phyloP scores from a whole-genome alignment of 2,329 filamentous ascomycete genomes.

The Hymenoscyphus infarciens region DNA sequence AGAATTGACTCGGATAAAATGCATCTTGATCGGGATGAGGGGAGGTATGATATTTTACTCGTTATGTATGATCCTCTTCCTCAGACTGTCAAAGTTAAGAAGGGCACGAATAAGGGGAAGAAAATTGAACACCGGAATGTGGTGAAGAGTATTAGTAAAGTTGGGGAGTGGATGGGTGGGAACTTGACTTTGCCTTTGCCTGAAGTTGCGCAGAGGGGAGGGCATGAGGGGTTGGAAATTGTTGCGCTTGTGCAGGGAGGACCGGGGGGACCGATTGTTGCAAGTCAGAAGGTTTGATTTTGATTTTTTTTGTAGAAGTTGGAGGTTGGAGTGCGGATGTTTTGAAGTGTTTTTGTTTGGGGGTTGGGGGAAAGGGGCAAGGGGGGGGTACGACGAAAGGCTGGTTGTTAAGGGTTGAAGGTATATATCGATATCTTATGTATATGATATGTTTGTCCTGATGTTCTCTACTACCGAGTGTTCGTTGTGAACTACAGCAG shows the following conservation, averaged over 20 bases:
- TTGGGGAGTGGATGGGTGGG: slow-evolving; percentile 38
- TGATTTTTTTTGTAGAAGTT: no score
- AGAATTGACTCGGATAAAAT: slow-evolving; percentile 19
- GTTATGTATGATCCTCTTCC: slow-evolving; percentile 32
- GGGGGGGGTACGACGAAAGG: no score
- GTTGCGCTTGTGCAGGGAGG: slow-evolving; percentile 33
- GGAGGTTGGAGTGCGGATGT: no score
- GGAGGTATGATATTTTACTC: slow-evolving; percentile 25
- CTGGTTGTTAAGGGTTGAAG: no score
- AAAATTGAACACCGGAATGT: slow-evolving; percentile 36
- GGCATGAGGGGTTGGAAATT: slow-evolving; percentile 27
- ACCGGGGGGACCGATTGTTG: slow-evolving; percentile 31
- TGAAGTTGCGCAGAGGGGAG: slow-evolving; percentile 21
- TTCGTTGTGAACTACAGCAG: no score
- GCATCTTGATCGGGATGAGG: slow-evolving; percentile 4
- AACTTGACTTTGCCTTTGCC: slow-evolving; percentile 32
- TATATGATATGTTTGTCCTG: no score
- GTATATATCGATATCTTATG: no score
- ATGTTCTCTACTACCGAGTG: no score
- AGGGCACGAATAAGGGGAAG: slow-evolving; percentile 38
- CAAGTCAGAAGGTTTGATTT: slow-evolving; percentile 10
- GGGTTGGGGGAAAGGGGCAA: no score
- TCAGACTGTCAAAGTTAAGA: slow-evolving; percentile 34
- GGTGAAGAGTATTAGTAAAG: slow-evolving; percentile 34
- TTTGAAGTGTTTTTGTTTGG: no score